phyloP scores from a whole-genome alignment of 306 rosid genomes.

The Cicer judaicum region DNA sequence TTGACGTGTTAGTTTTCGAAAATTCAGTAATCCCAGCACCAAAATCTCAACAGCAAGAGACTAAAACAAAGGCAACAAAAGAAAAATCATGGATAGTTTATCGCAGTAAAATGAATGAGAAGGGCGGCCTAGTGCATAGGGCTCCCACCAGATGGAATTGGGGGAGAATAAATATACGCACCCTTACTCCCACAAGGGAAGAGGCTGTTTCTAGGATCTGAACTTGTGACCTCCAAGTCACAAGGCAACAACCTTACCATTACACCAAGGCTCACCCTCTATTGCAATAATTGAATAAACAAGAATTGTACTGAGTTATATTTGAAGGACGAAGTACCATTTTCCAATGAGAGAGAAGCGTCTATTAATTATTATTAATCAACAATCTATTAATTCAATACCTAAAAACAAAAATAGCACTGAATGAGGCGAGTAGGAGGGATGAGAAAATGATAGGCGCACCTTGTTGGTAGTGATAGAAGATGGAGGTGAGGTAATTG shows the following conservation, averaged over 20 bases:
- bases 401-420: conserved; percentile 15
- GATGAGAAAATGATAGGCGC: background rate
- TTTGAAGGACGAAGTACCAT: conserved; percentile 19
- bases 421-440: conserved; percentile 17
- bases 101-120: background rate
- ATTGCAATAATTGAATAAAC: conserved; percentile 28
- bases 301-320: conserved; percentile 24
- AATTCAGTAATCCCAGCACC: conserved; percentile 5
- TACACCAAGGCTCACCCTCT: background rate
- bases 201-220: background rate
- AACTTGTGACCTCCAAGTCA: background rate
- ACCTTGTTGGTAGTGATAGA: conserved; percentile 74
- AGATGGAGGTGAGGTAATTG: conserved; percentile 70
- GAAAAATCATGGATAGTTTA: background rate
- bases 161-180: background rate
- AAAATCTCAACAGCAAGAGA: conserved; percentile 6
- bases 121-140: background rate
- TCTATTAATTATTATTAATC: background rate
- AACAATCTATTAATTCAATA: background rate
- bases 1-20: background rate
- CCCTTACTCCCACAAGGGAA: background rate
- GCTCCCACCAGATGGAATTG: background rate
- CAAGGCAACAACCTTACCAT: conserved; percentile 8
- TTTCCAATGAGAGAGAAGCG: conserved; percentile 21
- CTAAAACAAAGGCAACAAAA: background rate